Conservation (phyloP, 331 rosid species). For the Quercus phellos region DNA sequence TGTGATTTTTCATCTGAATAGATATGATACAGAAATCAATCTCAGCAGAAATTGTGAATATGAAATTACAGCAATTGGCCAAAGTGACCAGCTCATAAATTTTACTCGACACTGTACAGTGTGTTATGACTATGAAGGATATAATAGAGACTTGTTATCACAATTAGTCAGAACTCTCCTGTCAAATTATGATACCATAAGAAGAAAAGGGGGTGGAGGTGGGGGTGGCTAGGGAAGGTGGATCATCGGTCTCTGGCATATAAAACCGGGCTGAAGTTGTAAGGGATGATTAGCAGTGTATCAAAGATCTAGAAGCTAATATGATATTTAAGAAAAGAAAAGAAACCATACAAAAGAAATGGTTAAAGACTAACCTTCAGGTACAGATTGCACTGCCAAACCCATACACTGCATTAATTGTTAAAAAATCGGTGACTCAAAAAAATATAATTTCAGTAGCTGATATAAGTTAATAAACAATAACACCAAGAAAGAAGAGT, state of each 20-base stretch:
- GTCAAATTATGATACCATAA: not conserved
- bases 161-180: not conserved
- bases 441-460: constrained; percentile 11
- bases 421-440: constrained; percentile 6
- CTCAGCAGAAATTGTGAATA: not conserved
- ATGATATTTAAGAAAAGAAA: not conserved
- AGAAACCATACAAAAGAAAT: not conserved
- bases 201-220: not conserved
- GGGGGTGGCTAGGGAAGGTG: not conserved
- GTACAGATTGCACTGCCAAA: constrained; percentile 43
- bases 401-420: constrained; percentile 50
- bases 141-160: not conserved
- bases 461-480: constrained; percentile 11
- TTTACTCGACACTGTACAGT: not conserved
- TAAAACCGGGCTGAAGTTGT: not conserved
- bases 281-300: not conserved
- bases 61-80: not conserved
- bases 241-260: too few relatives aligned
- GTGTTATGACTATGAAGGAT: not conserved
- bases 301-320: not conserved
- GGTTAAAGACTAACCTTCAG: constrained; percentile 42
- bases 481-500: constrained; percentile 13
- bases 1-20: constrained; percentile 24
- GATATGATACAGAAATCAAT: constrained; percentile 18
- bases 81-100: not conserved